Evolutionary conservation across 1,139 yeast species (phyloP).

Genomic region (Scheffersomyces segobiensis): DNA sequence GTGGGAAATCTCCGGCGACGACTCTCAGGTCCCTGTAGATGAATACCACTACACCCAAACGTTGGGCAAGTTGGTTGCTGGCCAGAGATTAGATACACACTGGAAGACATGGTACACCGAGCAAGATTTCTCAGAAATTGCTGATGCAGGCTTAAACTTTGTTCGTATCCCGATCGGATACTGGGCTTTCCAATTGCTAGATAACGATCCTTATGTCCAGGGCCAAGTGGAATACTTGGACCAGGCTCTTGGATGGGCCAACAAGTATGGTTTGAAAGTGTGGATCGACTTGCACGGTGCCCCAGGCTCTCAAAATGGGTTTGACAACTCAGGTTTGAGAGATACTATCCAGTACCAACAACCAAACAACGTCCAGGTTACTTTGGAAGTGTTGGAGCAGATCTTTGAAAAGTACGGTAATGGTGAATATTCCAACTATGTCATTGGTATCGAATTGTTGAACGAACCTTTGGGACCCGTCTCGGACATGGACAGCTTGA

Average conservation of each 20-base stretch:
- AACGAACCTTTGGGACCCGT: constrained; percentile 87
- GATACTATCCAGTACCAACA: constrained; percentile 63
- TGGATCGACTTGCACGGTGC: constrained; percentile 97
- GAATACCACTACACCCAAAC: constrained; percentile 70
- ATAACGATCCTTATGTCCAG: constrained; percentile 80
- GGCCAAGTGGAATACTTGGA: constrained; percentile 80
- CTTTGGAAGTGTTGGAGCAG: constrained; percentile 51
- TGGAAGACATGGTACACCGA: constrained; percentile 83
- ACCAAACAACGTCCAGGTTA: constrained; percentile 48
- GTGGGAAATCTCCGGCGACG: constrained; percentile 28
- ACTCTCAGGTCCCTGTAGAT: constrained; percentile 67
- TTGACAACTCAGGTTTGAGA: constrained; percentile 90
- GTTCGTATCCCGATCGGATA: constrained; percentile 94
- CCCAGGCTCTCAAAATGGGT: constrained; percentile 97
- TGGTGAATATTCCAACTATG: constrained; percentile 64
- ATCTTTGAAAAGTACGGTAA: constrained; percentile 64
- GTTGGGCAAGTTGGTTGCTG: constrained; percentile 65
- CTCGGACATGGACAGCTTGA: constrained; percentile 58
- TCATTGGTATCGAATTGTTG: constrained; percentile 79
- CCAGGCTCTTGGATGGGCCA: constrained; percentile 76
- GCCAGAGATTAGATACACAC: constrained; percentile 56
- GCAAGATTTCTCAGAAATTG: constrained; percentile 65
- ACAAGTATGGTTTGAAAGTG: constrained; percentile 60
- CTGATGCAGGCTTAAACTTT: constrained; percentile 69
- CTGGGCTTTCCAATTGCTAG: constrained; percentile 79